These are phyloP conservation scores for Xylaria nigripes DNA, from an alignment of 495 filamentous ascomycete genomes.

Conservation along the genomic window DNA sequence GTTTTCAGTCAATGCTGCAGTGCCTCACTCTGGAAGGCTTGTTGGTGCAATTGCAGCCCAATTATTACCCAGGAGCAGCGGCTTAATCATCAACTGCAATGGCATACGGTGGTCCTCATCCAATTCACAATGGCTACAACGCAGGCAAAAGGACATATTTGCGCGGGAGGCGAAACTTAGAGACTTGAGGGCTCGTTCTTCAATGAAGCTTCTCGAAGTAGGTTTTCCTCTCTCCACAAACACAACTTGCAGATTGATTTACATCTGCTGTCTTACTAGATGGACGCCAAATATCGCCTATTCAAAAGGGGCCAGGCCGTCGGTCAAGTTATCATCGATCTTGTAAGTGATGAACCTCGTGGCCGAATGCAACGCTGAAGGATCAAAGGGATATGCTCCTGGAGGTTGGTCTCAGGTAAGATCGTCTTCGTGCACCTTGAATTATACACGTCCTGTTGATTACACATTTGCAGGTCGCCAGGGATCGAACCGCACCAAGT, in stretches of 20 bases:
- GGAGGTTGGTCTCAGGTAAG: constrained; percentile 86
- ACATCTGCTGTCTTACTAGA: constrained; percentile 33
- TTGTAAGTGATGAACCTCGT: constrained; percentile 42
- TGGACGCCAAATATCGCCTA: constrained; percentile 70
- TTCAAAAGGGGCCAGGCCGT: constrained; percentile 77
- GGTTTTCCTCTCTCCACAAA: neutral
- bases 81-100: constrained; percentile 5
- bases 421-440: neutral
- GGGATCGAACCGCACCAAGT: constrained; percentile 61
- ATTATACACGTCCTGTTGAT: constrained; percentile 4
- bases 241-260: neutral
- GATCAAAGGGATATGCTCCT: constrained; percentile 74
- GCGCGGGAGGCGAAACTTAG: constrained; percentile 62
- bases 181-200: constrained; percentile 79
- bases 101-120: constrained; percentile 46
- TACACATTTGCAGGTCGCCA: constrained; percentile 55
- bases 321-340: constrained; percentile 80
- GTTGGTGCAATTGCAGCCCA: constrained; percentile 3
- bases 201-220: constrained; percentile 83
- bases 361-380: neutral
- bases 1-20: constrained; percentile 14
- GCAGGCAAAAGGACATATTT: constrained; percentile 64
- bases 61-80: neutral
- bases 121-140: constrained; percentile 70
- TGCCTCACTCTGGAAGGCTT: constrained; percentile 22